Evolutionary conservation across 1,284 basidiomycete species (phyloP).

Genomic region (Amylostereum areolatum): DNA sequence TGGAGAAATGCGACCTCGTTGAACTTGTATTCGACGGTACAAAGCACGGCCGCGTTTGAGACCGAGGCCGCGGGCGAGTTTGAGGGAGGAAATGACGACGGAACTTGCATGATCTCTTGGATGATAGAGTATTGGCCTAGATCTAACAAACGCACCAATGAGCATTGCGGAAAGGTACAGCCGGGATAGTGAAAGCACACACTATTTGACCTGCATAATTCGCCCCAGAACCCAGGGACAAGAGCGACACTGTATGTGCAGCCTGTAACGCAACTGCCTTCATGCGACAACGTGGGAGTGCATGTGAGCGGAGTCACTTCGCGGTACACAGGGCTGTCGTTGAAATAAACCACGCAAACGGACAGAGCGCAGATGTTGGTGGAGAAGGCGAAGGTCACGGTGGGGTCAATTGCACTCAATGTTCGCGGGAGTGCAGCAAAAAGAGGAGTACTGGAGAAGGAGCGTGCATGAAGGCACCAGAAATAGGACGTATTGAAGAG

Average conservation of each 20-base stretch:
- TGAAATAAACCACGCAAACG: constrained; percentile 47
- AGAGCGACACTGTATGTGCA: constrained; percentile 51
- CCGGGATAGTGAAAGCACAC: constrained; percentile 15
- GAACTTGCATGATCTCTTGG: constrained; percentile 46
- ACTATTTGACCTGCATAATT: constrained; percentile 47
- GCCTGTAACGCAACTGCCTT: constrained; percentile 23
- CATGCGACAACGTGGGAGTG: constrained; percentile 9
- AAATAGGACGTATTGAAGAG: constrained; percentile 7
- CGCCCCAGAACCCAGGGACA: constrained; percentile 55
- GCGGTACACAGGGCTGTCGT: constrained; percentile 39
- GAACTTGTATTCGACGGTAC: constrained; percentile 17
- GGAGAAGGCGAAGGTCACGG: constrained; percentile 50
- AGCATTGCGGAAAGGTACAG: neutral
- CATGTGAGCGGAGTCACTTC: constrained; percentile 38
- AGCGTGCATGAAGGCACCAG: constrained; percentile 8
- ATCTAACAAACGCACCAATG: constrained; percentile 29
- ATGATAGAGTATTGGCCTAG: constrained; percentile 46
- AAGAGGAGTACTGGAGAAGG: constrained; percentile 8
- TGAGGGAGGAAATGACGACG: constrained; percentile 22
- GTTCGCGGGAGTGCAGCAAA: constrained; percentile 33
- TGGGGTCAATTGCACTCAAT: constrained; percentile 53
- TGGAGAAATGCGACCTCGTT: constrained; percentile 4
- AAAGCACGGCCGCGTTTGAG: constrained; percentile 6
- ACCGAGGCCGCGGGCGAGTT: constrained; percentile 57
- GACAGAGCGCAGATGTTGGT: constrained; percentile 41